These are phyloP conservation scores for Erigeron philadelphicus DNA, from an alignment of 140 eudicot genomes.

Conservation along the genomic window DNA sequence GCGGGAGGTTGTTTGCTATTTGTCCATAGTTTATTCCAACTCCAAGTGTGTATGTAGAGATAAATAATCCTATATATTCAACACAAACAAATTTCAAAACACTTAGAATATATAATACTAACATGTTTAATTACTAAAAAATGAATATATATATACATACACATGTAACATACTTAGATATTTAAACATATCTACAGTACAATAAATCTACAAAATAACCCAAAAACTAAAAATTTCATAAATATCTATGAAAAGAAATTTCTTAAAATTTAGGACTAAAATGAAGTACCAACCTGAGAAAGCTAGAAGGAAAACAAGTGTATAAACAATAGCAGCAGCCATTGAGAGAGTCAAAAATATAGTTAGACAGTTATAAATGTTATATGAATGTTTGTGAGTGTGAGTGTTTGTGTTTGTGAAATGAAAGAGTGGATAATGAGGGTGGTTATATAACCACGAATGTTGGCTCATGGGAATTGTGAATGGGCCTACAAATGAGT, in stretches of 20 bases:
- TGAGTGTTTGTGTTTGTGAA: background rate
- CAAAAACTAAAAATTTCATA: background rate
- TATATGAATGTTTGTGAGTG: slow-evolving; percentile 2
- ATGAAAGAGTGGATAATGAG: background rate
- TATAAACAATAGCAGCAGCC: slow-evolving; percentile 36
- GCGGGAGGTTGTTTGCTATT: slow-evolving; percentile 87
- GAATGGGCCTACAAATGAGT: slow-evolving; percentile 24
- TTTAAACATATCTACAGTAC: too few relatives aligned
- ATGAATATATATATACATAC: too few relatives aligned
- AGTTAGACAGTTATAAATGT: background rate
- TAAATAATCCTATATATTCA: slow-evolving; percentile 34
- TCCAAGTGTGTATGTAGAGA: slow-evolving; percentile 40
- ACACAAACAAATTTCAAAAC: background rate
- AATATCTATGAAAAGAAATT: background rate
- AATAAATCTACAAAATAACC: background rate
- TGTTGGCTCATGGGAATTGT: background rate
- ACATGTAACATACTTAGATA: background rate
- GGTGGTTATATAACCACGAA: slow-evolving; percentile 11
- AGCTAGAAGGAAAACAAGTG: slow-evolving; percentile 38
- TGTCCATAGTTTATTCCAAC: slow-evolving; percentile 94
- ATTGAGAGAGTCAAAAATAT: slow-evolving; percentile 25
- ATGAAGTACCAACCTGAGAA: slow-evolving; percentile 38
- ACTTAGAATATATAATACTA: background rate
- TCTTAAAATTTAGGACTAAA: background rate
- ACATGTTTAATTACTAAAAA: background rate